These are phyloP conservation scores for Raphanus sativus DNA, from an alignment of 345 rosid genomes.

Conservation along the genomic window DNA sequence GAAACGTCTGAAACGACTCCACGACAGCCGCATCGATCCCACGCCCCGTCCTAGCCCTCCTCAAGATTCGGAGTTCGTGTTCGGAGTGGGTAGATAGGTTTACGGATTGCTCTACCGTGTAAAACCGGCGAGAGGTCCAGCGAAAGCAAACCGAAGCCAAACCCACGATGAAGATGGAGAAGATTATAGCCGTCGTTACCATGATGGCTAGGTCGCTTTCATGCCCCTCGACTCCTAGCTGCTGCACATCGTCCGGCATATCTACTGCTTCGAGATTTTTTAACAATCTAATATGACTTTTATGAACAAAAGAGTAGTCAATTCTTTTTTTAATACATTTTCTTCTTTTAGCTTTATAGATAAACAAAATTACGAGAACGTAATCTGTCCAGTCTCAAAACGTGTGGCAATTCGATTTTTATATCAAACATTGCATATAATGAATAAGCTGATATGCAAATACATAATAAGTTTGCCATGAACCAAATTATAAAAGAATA, in stretches of 20 bases:
- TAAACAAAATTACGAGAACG: neutral
- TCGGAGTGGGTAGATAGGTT: neutral
- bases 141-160: conserved; percentile 63
- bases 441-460: neutral
- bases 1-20: conserved; percentile 61
- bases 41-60: conserved; percentile 24
- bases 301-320: neutral
- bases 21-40: conserved; percentile 58
- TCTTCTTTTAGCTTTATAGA: neutral
- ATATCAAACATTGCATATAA: neutral
- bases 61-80: conserved; percentile 30
- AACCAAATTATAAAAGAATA: neutral
- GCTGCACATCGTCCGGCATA: conserved; percentile 1
- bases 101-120: neutral
- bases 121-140: conserved; percentile 35
- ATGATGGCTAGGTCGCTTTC: conserved; percentile 51
- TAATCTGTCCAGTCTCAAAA: neutral
- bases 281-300: neutral
- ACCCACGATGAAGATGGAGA: conserved; percentile 55
- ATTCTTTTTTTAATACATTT: neutral
- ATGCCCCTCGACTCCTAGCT: neutral
- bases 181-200: conserved; percentile 45
- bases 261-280: conserved; percentile 25
- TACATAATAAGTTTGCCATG: conserved; percentile 11
- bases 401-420: neutral